Base-by-base conservation (phyloP, 768 basidiomycete species). In the Xerocomellus dryophilus region DNA sequence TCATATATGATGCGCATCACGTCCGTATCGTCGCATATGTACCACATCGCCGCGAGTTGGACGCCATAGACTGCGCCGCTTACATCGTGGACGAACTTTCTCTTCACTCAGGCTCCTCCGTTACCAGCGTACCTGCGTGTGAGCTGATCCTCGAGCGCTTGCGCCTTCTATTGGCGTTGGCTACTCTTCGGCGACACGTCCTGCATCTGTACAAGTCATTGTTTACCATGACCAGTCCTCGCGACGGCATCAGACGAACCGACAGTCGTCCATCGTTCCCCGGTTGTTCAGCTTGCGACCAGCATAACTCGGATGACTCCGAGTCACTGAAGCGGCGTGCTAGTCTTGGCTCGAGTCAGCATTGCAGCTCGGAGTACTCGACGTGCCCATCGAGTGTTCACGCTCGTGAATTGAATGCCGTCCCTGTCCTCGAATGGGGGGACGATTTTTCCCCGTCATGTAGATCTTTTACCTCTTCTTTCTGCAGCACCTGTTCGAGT, bases 71-170 rank as follows among this genome's bases (percentile, higher is more conserved):
- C 8, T 65, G 53, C n/a, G 41, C 27, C n/a, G 34, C 50, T 5
- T 62, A 58, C 41, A n/a, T 65, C 48, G 57, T 69, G 27, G 66
- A 67, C 29, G 51, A 64, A n/a, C 40, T 67, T 21, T 12, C 57
- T 36, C 17, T 66, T 40, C 48, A 12, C 31, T 17, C 46, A 5
- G 40, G 25, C 15, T 14, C 46, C 10, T n/a, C 39, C 21, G n/a
- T 32, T 12, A 18, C 49, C 18, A 36, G 34, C 45, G 10, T 9
- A n/a, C 38, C 39, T 35, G 36, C 35, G 0, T 64, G 67, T 47
- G 50, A 53, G 20, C 43, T 35, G 35, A 43, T 40, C 15, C 23
- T 66, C 10, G 58, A 56, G 27, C 60, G 56, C 15, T 32, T 69
- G 52, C 65, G 62, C 40, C 36, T 69, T 32, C 29, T 59, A 15